These are phyloP conservation scores for Tetramitus jugosus DNA, from an alignment of 208 protist genomes.

Conservation along the genomic window DNA sequence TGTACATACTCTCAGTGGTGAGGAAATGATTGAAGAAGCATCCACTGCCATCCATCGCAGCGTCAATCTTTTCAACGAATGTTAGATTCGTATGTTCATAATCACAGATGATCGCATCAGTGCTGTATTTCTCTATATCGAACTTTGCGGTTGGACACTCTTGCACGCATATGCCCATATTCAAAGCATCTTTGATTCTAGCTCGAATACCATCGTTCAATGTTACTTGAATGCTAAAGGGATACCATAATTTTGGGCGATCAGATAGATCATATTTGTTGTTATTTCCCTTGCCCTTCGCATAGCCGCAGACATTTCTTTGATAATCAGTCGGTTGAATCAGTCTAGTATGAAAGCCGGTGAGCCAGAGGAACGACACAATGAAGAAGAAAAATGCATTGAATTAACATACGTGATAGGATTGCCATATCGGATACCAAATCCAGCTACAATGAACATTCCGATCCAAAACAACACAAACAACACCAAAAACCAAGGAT, in stretches of 20 bases:
- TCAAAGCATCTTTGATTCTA: background rate
- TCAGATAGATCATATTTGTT: background rate
- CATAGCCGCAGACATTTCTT: slow-evolving; percentile 16
- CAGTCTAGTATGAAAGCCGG: too few species aligned
- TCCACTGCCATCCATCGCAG: too few species aligned
- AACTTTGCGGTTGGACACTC: background rate
- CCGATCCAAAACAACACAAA: slow-evolving; percentile 39
- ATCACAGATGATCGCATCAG: too few species aligned
- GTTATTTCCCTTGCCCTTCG: background rate
- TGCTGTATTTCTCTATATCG: too few species aligned
- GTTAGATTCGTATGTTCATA: too few species aligned
- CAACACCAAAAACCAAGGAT: too few species aligned
- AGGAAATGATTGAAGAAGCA: slow-evolving; percentile 17
- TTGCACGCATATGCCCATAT: background rate
- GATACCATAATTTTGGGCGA: background rate
- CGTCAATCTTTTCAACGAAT: too few species aligned
- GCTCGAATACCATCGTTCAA: background rate
- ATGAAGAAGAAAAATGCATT: background rate
- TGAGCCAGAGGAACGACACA: background rate
- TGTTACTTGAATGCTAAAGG: background rate
- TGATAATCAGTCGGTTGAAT: background rate
- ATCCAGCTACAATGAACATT: slow-evolving; percentile 39
- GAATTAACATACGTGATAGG: slow-evolving; percentile 20
- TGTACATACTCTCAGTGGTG: too few species aligned
- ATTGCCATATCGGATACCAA: slow-evolving; percentile 43